A percentile compares a stretch with the other conserved stretches of the same genome.
Evolutionary conservation across 192 early-diverging fungal species (phyloP).

Genomic region (Backusella morwellensis): DNA sequence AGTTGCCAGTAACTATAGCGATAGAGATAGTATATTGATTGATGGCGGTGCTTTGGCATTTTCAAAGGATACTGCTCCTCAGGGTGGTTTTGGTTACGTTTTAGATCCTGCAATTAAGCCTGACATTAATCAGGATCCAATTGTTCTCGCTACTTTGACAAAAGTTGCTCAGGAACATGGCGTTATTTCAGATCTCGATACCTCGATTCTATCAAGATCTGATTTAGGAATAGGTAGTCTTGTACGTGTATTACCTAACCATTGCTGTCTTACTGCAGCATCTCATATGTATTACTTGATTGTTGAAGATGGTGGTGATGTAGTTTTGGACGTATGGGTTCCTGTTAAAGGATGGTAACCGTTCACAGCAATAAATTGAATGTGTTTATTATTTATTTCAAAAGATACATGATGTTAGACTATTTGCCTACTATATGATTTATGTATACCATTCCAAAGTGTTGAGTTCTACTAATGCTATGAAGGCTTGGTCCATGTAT

Average conservation of each 20-base stretch:
- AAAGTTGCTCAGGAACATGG: constrained; percentile 37
- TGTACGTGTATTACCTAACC: constrained; percentile 27
- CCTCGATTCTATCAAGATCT: constrained; percentile 7
- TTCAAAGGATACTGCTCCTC: constrained; percentile 32
- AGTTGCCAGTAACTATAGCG: constrained; percentile 25
- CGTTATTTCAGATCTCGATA: constrained; percentile 22
- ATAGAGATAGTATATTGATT: constrained; percentile 24
- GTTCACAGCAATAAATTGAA: neutral
- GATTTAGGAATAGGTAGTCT: constrained; percentile 20
- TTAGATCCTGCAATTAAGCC: constrained; percentile 5
- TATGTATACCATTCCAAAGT: too few species aligned
- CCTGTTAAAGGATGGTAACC: constrained; percentile 36
- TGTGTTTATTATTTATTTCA: too few species aligned
- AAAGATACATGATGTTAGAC: too few species aligned
- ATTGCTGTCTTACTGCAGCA: constrained; percentile 34
- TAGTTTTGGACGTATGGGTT: constrained; percentile 34
- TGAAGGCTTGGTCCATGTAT: too few species aligned
- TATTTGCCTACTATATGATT: too few species aligned
- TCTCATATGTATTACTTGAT: constrained; percentile 29
- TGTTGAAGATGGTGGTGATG: constrained; percentile 24
- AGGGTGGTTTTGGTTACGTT: constrained; percentile 31
- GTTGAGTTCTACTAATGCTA: too few species aligned
- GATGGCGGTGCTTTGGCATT: constrained; percentile 36
- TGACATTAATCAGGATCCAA: neutral
- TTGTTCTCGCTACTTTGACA: neutral